Evolutionary conservation across 371 early-diverging fungal genomes (phyloP).

Genomic region (Smittium mucronatum): DNA sequence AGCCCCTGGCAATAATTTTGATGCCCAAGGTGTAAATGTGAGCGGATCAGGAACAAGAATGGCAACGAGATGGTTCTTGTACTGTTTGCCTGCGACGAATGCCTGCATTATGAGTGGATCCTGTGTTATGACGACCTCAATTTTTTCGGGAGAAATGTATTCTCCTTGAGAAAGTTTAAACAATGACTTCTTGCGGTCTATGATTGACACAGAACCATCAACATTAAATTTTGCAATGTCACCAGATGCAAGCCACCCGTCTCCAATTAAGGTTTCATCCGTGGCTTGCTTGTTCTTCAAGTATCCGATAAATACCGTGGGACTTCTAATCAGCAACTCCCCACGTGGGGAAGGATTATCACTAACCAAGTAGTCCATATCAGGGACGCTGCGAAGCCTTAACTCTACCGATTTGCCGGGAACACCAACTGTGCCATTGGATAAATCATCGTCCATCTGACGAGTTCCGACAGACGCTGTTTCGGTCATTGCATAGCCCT

Average conservation of each 20-base stretch:
- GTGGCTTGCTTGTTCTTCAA: constrained; percentile 77
- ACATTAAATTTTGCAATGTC: constrained; percentile 82
- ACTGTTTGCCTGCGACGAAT: constrained; percentile 79
- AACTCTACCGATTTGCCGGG: constrained; percentile 61
- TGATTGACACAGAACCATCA: constrained; percentile 57
- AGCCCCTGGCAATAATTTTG: constrained; percentile 22
- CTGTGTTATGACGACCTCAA: constrained; percentile 68
- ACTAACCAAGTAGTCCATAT: constrained; percentile 70
- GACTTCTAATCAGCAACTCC: constrained; percentile 84
- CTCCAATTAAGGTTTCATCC: constrained; percentile 51
- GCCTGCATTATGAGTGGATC: constrained; percentile 56
- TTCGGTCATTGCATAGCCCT: constrained; percentile 96
- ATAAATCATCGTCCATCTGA: constrained; percentile 41
- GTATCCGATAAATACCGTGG: constrained; percentile 70
- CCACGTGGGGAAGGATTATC: constrained; percentile 84
- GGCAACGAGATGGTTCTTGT: constrained; percentile 62
- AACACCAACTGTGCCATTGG: constrained; percentile 74
- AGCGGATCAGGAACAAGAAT: constrained; percentile 65
- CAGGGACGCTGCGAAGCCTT: constrained; percentile 80
- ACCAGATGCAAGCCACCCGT: constrained; percentile 89
- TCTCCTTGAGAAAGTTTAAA: constrained; percentile 97
- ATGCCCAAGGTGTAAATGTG: constrained; percentile 31
- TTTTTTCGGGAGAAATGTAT: constrained; percentile 96
- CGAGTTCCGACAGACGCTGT: constrained; percentile 49
- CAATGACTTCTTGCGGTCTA: constrained; percentile 95